Base-by-base conservation (phyloP, 495 filamentous ascomycete genomes). In the Neurospora pannonica region DNA sequence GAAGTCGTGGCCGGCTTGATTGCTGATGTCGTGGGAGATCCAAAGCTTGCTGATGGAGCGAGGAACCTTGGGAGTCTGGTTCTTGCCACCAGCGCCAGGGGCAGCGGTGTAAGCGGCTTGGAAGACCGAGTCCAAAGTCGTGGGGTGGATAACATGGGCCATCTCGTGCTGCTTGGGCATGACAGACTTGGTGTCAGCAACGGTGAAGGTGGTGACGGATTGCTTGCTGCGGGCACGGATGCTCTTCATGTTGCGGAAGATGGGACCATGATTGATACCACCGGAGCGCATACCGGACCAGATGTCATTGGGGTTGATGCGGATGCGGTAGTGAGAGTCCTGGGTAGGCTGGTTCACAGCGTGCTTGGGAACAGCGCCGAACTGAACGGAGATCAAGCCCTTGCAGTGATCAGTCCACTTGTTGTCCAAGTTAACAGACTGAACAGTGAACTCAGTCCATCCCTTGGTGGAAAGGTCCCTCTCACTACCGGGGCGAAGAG, bases 141-240 rank as follows among this genome's bases (percentile, higher is more conserved):
- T 82, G 0, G 87, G 87, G 70, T 89, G 87, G 21, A 88, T 80
- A 15, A 88, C 37, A 71, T 84, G 84, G 2, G 77, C 76, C 15
- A 76, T 81, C 73, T 86, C 80, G 73, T 81, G 85, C 3, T 80
- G 46, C 36, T 78, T 78, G 3, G 87, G 85, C 86, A 88, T 87
- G 3, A 77, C 62, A 0, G 77, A 75, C 24, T 71, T 71, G 9
- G 82, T 82, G 71, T 88, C 83, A 3, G 83, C 84, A 17, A 86
- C 77, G 0, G 46, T 39, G 39, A 85, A 77, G 4, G 74, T 74
- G 4, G 78, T 75, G 28, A 76, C 43, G 13, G 78, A 79, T 71
- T 79, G 76, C 46, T 77, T 77, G 31, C 73, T 71, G 10, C 77
- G 75, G 1, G 79, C 70, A 0, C 76, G 78, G 34, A 81, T 81